Percentiles rank a stretch among this genome's conserved stretches.
These are phyloP conservation scores for Phyllosticta citrichinensis DNA, from an alignment of 2,329 filamentous ascomycete species.

Conservation along the genomic window DNA sequence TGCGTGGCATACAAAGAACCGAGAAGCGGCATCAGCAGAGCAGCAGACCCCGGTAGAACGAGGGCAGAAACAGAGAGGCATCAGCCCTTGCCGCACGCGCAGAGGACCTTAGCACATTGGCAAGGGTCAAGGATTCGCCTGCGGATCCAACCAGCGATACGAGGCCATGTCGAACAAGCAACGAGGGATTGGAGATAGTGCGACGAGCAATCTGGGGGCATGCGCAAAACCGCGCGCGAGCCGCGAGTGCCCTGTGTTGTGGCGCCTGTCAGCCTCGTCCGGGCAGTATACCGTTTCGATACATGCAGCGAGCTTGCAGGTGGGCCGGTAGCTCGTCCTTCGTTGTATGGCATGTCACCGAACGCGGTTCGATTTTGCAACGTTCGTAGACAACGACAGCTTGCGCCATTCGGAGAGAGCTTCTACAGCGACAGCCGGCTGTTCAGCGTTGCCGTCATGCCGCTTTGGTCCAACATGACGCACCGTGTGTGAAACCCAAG, in stretches of 20 bases:
- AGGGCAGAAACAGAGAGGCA: slow-evolving; percentile 1
- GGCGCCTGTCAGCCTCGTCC: not conserved
- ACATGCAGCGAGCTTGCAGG: not conserved
- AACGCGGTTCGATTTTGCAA: not conserved
- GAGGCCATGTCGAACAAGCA: slow-evolving; percentile 3
- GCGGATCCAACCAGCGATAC: not conserved
- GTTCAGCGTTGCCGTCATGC: not conserved
- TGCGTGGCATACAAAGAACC: slow-evolving; percentile 9
- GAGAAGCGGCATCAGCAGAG: not conserved
- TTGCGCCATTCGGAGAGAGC: not conserved
- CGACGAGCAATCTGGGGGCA: slow-evolving; percentile 3
- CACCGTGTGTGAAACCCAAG: not conserved
- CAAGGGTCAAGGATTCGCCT: slow-evolving; percentile 1
- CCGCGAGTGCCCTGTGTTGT: not conserved
- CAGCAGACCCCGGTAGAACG: not conserved
- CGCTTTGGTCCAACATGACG: slow-evolving; percentile 1
- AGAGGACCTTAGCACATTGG: slow-evolving; percentile 1
- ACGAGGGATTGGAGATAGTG: not conserved
- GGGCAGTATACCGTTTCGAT: slow-evolving; percentile 8
- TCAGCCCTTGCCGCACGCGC: slow-evolving; percentile 6
- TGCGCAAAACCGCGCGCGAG: not conserved
- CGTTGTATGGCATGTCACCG: slow-evolving; percentile 5
- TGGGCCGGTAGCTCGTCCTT: not conserved
- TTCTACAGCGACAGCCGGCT: not conserved
- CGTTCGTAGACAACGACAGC: slow-evolving; percentile 3